Percentiles rank a stretch among this genome's conserved stretches.
These are phyloP conservation scores for Rhododendron williamsianum DNA, from an alignment of 148 eudicot species.

Conservation along the genomic window DNA sequence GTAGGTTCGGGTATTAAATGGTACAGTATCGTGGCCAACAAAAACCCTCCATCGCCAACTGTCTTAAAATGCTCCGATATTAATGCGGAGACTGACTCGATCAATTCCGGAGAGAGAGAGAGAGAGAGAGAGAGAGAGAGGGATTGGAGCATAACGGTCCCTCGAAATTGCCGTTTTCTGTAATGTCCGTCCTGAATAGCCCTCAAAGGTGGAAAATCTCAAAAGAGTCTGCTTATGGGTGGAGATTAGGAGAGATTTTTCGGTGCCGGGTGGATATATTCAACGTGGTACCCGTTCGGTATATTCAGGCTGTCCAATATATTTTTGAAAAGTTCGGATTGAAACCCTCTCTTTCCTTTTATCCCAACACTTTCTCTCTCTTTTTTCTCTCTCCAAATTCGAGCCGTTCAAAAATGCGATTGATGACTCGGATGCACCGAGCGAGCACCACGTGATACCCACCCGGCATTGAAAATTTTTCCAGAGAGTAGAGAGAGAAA, in stretches of 20 bases:
- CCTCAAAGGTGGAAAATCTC: too few species aligned
- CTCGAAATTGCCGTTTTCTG: neutral
- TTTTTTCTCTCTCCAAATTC: too few species aligned
- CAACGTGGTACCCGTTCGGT: rapidly evolving
- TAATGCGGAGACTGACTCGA: neutral
- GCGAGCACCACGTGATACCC: too few species aligned
- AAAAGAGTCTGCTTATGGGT: too few species aligned
- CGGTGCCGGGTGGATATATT: too few species aligned
- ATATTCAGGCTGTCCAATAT: rapidly evolving
- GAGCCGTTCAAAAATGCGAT: too few species aligned
- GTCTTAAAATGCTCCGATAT: neutral
- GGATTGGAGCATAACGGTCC: neutral
- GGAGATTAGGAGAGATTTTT: too few species aligned
- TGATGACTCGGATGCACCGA: rapidly evolving
- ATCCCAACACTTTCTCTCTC: too few species aligned
- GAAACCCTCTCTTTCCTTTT: rapidly evolving
- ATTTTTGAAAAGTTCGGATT: too few species aligned
- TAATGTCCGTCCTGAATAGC: too few species aligned
- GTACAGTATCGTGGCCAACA: neutral
- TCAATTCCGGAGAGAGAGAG: neutral
- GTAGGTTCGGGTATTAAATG: neutral
- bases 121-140: neutral
- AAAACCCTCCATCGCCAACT: neutral
- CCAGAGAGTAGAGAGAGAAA: too few species aligned
- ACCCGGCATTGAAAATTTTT: rapidly evolving